These are phyloP conservation scores for Ricinus communis DNA, from an alignment of 345 rosid species.

Conservation along the genomic window DNA sequence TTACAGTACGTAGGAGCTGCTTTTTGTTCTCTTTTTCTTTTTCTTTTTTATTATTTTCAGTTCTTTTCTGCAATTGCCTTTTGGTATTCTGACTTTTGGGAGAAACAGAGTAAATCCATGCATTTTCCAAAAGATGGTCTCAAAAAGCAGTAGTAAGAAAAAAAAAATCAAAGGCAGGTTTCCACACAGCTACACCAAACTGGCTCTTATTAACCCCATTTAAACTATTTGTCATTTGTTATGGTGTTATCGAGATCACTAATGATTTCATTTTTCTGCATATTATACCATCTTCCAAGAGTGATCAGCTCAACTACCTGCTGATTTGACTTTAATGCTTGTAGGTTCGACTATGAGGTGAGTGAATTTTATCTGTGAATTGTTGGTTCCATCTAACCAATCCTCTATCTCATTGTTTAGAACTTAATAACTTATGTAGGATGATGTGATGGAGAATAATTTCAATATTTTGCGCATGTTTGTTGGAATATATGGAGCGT, in stretches of 20 bases:
- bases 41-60: no score
- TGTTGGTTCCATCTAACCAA: constrained; percentile 5
- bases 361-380: constrained; percentile 6
- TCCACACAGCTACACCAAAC: no score
- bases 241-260: constrained; percentile 11
- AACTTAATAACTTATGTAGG: constrained; percentile 42
- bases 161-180: no score
- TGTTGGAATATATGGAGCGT: constrained; percentile 68
- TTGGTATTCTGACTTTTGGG: no score
- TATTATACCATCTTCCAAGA: constrained; percentile 26
- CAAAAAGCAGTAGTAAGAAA: no score
- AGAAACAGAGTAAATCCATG: no score
- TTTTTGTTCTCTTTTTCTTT: no score
- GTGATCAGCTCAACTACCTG: constrained; percentile 20
- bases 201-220: no score
- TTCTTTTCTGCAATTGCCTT: no score
- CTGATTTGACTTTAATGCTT: constrained; percentile 19
- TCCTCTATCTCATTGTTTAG: constrained; percentile 3
- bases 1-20: no score
- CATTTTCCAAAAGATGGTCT: no score
- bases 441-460: constrained; percentile 75
- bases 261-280: constrained; percentile 20
- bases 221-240: not conserved
- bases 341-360: constrained; percentile 90
- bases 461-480: constrained; percentile 85